phyloP scores from a whole-genome alignment of 2,329 filamentous ascomycete genomes.

The Pyrenophora tritici-repentis region DNA sequence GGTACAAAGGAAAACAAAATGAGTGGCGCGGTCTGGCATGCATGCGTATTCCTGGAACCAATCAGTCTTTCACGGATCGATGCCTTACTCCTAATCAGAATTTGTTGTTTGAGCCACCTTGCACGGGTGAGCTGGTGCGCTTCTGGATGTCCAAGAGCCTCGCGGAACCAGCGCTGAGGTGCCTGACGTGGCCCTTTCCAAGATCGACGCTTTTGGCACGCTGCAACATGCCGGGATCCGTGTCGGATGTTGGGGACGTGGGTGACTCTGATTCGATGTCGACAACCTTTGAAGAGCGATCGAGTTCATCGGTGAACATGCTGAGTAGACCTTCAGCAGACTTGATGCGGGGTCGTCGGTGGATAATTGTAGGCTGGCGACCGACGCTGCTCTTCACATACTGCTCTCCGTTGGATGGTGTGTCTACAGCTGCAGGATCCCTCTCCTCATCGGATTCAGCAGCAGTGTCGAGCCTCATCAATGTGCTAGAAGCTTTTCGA shows the following conservation, averaged over 20 bases:
- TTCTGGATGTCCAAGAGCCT: slow-evolving; percentile 69
- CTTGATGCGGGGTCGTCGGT: slow-evolving; percentile 61
- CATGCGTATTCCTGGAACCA: slow-evolving; percentile 23
- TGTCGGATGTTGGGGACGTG: slow-evolving; percentile 36
- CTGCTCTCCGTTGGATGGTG: slow-evolving; percentile 41
- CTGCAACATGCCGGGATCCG: slow-evolving; percentile 51
- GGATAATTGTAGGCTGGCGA: slow-evolving; percentile 68
- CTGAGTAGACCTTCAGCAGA: slow-evolving; percentile 66
- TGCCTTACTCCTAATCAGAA: slow-evolving; percentile 29
- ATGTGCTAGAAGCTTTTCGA: slow-evolving; percentile 52
- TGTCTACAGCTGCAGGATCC: slow-evolving; percentile 22
- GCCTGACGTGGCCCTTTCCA: slow-evolving; percentile 67
- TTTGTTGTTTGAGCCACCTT: slow-evolving; percentile 32
- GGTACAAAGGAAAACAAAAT: slow-evolving; percentile 45
- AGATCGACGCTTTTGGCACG: slow-evolving; percentile 74
- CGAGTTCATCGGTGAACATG: slow-evolving; percentile 50
- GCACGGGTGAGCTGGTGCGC: slow-evolving; percentile 40
- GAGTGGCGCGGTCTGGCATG: slow-evolving; percentile 43
- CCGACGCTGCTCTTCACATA: slow-evolving; percentile 59
- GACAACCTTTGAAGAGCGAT: slow-evolving; percentile 41
- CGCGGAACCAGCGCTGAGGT: slow-evolving; percentile 78
- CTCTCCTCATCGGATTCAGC: slow-evolving; percentile 52
- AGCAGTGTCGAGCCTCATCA: slow-evolving; percentile 45
- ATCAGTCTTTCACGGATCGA: slow-evolving; percentile 20
- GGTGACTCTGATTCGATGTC: slow-evolving; percentile 39